These are phyloP conservation scores for Neonectria punicea DNA, from an alignment of 2,329 filamentous ascomycete species.

Conservation along the genomic window DNA sequence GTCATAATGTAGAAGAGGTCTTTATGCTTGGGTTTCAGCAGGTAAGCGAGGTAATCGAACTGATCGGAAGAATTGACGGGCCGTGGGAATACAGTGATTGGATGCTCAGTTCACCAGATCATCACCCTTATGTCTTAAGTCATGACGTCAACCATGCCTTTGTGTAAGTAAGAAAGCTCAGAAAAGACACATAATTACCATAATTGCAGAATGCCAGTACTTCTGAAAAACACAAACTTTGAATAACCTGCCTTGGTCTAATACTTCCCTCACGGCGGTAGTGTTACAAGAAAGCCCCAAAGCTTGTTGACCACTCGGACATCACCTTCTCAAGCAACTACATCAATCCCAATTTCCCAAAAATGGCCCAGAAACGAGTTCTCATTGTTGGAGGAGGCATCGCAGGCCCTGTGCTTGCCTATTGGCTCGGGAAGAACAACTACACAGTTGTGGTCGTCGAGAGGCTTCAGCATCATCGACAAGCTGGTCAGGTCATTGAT, in stretches of 20 bases:
- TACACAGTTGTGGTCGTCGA: neutral
- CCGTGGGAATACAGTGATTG: neutral
- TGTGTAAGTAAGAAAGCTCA: neutral
- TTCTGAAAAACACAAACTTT: neutral
- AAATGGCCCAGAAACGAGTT: slow-evolving; percentile 4
- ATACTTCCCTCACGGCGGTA: too few species aligned
- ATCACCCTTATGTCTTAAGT: neutral
- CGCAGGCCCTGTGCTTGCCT: slow-evolving; percentile 30
- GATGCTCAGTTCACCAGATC: neutral
- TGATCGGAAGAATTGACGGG: neutral
- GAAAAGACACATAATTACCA: neutral
- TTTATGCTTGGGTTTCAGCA: neutral
- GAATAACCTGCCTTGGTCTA: neutral
- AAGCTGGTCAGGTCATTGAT: neutral
- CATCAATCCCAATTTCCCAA: neutral
- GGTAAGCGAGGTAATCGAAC: neutral
- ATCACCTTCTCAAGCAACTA: neutral
- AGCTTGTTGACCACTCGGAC: neutral
- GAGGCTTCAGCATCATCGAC: neutral
- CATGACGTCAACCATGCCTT: neutral
- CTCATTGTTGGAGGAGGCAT: slow-evolving; percentile 32
- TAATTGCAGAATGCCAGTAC: neutral
- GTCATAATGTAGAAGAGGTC: neutral
- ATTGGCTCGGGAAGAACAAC: slow-evolving; percentile 16
- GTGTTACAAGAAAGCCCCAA: neutral